These are phyloP conservation scores for Podospora pseudopauciseta DNA, from an alignment of 495 filamentous ascomycete genomes.

Conservation along the genomic window DNA sequence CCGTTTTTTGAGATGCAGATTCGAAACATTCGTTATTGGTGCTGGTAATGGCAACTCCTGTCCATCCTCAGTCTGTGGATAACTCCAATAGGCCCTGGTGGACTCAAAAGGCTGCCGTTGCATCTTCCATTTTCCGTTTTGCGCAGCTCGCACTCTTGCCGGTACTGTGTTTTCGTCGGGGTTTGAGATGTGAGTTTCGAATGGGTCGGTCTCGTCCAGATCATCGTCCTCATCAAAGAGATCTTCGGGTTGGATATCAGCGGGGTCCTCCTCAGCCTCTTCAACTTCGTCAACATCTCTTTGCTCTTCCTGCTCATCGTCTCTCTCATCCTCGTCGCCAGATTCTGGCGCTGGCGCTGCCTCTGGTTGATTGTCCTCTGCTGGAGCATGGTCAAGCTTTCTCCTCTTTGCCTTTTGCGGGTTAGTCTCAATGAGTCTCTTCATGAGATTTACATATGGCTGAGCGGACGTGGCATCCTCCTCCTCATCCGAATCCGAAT, in stretches of 20 bases:
- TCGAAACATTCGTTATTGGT: conserved; percentile 36
- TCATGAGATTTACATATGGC: conserved; percentile 65
- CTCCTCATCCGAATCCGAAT: conserved; percentile 44
- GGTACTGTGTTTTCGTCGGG: conserved; percentile 56
- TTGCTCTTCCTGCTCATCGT: conserved; percentile 22
- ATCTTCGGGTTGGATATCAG: conserved; percentile 34
- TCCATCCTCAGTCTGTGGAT: conserved; percentile 29
- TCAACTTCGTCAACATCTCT: conserved; percentile 27
- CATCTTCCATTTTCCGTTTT: conserved; percentile 58
- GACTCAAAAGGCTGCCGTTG: conserved; percentile 43
- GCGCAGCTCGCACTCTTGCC: conserved; percentile 47
- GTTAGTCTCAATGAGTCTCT: conserved; percentile 55
- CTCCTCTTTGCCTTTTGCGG: conserved; percentile 62
- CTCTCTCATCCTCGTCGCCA: conserved; percentile 14
- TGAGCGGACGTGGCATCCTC: conserved; percentile 35
- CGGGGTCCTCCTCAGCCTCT: conserved; percentile 44
- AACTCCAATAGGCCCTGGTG: conserved; percentile 38
- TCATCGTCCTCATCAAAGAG: conserved; percentile 48
- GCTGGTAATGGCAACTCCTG: conserved; percentile 22
- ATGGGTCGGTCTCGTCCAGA: conserved; percentile 63
- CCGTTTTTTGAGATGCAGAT: conserved; percentile 61
- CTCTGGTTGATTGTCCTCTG: conserved; percentile 17
- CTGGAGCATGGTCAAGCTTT: conserved; percentile 52
- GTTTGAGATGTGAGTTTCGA: conserved; percentile 71
- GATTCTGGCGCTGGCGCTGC: conserved; percentile 18